A percentile compares a stretch with the other conserved stretches of the same genome.
These are phyloP conservation scores for Phytophthora palmivora DNA, from an alignment of 352 stramenopile genomes.

Conservation along the genomic window DNA sequence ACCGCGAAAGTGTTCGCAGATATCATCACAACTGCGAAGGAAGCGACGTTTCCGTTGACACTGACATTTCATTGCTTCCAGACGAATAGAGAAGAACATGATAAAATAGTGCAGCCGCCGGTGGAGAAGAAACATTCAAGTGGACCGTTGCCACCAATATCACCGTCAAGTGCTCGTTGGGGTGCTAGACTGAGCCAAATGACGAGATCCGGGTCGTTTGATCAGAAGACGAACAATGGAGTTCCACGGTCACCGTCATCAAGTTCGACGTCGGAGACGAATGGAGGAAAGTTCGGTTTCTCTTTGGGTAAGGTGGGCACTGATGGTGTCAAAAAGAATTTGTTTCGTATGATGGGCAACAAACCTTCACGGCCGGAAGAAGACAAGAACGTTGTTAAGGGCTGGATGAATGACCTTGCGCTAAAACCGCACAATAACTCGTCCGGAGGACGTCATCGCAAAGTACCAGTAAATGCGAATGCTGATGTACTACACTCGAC, in stretches of 20 bases:
- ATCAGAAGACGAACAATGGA: constrained; percentile 41
- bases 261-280: constrained; percentile 26
- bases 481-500: constrained; percentile 55
- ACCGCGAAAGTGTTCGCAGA: constrained; percentile 62
- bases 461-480: constrained; percentile 22
- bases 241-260: constrained; percentile 27
- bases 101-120: constrained; percentile 21
- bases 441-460: constrained; percentile 36
- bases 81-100: constrained; percentile 25
- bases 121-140: constrained; percentile 33
- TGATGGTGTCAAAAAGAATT: constrained; percentile 73
- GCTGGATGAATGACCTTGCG: constrained; percentile 66
- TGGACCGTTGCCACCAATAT: constrained; percentile 37
- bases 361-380: constrained; percentile 60
- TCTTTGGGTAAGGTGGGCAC: constrained; percentile 67
- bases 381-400: constrained; percentile 60
- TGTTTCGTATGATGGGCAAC: constrained; percentile 77
- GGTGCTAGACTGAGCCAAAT: constrained; percentile 54
- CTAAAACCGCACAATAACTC: constrained; percentile 53
- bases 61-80: constrained; percentile 66
- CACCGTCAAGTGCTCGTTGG: constrained; percentile 53
- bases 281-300: constrained; percentile 52
- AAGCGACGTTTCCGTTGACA: constrained; percentile 68
- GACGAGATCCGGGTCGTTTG: constrained; percentile 64
- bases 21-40: constrained; percentile 76